phyloP scores from a whole-genome alignment of 495 filamentous ascomycete species.

The Neurospora tetrasperma region DNA sequence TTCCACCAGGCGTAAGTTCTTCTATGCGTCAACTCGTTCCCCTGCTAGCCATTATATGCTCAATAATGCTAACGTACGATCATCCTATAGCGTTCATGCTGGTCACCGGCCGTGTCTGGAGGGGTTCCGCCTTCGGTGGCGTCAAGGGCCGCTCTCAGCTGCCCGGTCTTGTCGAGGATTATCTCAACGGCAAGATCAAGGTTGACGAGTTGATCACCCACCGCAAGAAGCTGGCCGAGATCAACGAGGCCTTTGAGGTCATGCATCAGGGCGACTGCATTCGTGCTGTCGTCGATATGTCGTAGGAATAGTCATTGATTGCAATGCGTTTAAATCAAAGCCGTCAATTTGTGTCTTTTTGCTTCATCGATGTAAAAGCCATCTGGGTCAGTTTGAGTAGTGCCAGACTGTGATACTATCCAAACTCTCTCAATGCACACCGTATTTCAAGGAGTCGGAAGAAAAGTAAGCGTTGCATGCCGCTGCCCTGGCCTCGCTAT shows the following conservation, averaged over 20 bases:
- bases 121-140: constrained; percentile 92
- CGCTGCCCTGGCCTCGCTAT: background rate
- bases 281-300: constrained; percentile 64
- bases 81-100: constrained; percentile 81
- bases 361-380: background rate
- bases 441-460: background rate
- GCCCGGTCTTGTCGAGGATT: constrained; percentile 79
- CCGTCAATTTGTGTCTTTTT: constrained; percentile 3
- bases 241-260: constrained; percentile 81
- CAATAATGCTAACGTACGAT: constrained; percentile 15
- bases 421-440: background rate
- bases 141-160: constrained; percentile 96
- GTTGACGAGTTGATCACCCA: constrained; percentile 99
- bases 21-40: background rate
- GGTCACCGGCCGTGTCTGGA: constrained; percentile 96
- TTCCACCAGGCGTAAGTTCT: constrained; percentile 75
- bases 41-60: background rate
- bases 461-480: background rate
- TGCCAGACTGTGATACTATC: background rate
- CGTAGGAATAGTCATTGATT: constrained; percentile 10
- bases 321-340: background rate
- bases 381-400: background rate
- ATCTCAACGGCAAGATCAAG: constrained; percentile 82
- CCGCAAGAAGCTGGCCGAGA: constrained; percentile 64
- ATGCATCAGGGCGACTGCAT: constrained; percentile 98